phyloP scores from a whole-genome alignment of 306 rosid genomes.

The Lathyrus tuberosus region DNA sequence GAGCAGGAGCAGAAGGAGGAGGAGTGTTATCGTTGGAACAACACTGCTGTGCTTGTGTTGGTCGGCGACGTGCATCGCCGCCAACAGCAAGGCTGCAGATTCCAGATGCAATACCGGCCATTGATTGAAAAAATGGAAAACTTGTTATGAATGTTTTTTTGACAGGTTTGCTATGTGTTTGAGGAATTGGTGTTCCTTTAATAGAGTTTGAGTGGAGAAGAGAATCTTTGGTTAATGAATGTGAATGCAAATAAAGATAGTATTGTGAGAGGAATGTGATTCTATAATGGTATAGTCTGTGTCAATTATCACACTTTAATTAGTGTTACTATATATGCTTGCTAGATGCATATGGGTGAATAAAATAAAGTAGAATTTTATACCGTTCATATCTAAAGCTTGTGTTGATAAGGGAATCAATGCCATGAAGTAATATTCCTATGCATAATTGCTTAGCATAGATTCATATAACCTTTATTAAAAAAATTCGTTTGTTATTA shows the following conservation, averaged over 20 bases:
- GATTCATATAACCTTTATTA: not conserved
- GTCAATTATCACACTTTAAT: no score
- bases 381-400: conserved; percentile 7
- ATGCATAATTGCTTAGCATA: not conserved
- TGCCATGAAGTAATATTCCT: conserved; percentile 16
- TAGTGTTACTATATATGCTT: no score
- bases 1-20: not conserved
- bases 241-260: conserved; percentile 31
- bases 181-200: conserved; percentile 27
- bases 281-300: no score
- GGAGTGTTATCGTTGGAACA: conserved; percentile 18
- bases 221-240: conserved; percentile 5
- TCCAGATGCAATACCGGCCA: conserved; percentile 48
- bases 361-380: conserved; percentile 8
- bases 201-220: conserved; percentile 19
- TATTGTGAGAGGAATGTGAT: conserved; percentile 30
- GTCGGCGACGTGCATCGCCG: conserved; percentile 5
- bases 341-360: not conserved
- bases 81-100: conserved; percentile 42
- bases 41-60: conserved; percentile 16
- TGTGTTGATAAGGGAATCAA: conserved; percentile 20
- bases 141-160: not conserved
- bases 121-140: conserved; percentile 4
- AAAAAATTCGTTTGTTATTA: no score
- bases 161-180: not conserved